Conservation (phyloP, 2,329 filamentous ascomycete genomes). For the Nectriaceae sp. region DNA sequence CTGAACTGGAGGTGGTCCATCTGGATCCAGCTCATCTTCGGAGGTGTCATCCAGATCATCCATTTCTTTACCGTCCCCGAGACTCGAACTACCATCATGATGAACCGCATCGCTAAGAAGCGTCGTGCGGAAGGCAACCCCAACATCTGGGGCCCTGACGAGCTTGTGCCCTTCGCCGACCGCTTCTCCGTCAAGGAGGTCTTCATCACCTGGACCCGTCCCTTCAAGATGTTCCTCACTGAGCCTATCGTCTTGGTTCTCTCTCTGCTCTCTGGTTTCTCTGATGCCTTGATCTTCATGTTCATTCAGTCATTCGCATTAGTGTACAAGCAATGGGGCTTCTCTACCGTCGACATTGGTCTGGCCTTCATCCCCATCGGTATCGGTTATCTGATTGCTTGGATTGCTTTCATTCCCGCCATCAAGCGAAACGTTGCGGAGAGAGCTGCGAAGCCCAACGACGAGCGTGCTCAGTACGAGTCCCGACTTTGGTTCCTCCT, state of each 20-base stretch:
- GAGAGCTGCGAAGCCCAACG: slow-evolving; percentile 50
- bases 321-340: slow-evolving; percentile 69
- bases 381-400: slow-evolving; percentile 66
- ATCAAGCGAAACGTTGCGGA: slow-evolving; percentile 56
- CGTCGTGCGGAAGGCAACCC: slow-evolving; percentile 58
- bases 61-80: slow-evolving; percentile 75
- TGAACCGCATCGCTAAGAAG: slow-evolving; percentile 78
- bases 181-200: slow-evolving; percentile 62
- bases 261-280: slow-evolving; percentile 72
- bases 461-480: slow-evolving; percentile 68
- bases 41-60: slow-evolving; percentile 65
- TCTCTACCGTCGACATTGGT: slow-evolving; percentile 57
- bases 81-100: slow-evolving; percentile 74
- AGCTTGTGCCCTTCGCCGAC: slow-evolving; percentile 62
- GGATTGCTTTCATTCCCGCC: slow-evolving; percentile 58
- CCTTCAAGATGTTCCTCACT: slow-evolving; percentile 72
- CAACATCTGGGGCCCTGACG: slow-evolving; percentile 72
- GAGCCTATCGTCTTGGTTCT: slow-evolving; percentile 74
- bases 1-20: slow-evolving; percentile 73
- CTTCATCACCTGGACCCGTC: slow-evolving; percentile 58
- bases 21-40: slow-evolving; percentile 84
- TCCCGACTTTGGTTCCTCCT: slow-evolving; percentile 66
- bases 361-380: slow-evolving; percentile 67
- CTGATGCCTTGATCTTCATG: slow-evolving; percentile 76
- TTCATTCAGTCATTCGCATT: slow-evolving; percentile 71